Evolutionary conservation across 805 yeast genomes (phyloP).

Genomic region (Brettanomyces sp.): DNA sequence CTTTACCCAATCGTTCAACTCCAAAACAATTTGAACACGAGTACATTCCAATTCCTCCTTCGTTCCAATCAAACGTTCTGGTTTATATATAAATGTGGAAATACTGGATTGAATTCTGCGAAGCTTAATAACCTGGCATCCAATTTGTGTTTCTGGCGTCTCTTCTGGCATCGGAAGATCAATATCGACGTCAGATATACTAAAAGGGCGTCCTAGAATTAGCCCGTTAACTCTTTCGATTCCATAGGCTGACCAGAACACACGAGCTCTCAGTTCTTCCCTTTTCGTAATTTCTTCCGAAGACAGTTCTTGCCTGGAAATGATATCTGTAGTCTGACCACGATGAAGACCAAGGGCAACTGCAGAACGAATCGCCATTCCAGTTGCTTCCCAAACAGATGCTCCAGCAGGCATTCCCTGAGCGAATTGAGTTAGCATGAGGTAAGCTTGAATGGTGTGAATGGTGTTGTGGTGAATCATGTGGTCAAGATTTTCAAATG

Average conservation of each 20-base stretch:
- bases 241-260: conserved; percentile 30
- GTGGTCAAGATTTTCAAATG: conserved; percentile 18
- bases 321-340: conserved; percentile 8
- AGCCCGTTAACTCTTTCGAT: conserved; percentile 27
- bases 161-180: conserved; percentile 21
- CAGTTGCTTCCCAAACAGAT: conserved; percentile 25
- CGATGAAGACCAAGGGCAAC: conserved; percentile 25
- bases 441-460: conserved; percentile 25
- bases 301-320: not conserved
- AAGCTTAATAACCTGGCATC: conserved; percentile 24
- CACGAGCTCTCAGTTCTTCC: conserved; percentile 17
- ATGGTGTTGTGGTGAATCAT: conserved; percentile 17
- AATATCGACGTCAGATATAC: conserved; percentile 27
- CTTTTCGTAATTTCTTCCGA: not conserved
- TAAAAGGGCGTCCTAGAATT: conserved; percentile 28
- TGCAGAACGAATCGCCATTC: conserved; percentile 23
- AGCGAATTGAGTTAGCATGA: conserved; percentile 23
- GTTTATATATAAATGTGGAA: conserved; percentile 25
- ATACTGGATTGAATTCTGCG: conserved; percentile 26
- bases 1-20: conserved; percentile 24
- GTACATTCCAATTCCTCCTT: conserved; percentile 22
- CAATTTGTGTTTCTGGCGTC: conserved; percentile 15
- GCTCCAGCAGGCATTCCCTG: conserved; percentile 27
- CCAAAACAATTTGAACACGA: conserved; percentile 22
- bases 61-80: conserved; percentile 7